phyloP scores from a whole-genome alignment of 257 asterid genomes.

The Solanum rostratum region DNA sequence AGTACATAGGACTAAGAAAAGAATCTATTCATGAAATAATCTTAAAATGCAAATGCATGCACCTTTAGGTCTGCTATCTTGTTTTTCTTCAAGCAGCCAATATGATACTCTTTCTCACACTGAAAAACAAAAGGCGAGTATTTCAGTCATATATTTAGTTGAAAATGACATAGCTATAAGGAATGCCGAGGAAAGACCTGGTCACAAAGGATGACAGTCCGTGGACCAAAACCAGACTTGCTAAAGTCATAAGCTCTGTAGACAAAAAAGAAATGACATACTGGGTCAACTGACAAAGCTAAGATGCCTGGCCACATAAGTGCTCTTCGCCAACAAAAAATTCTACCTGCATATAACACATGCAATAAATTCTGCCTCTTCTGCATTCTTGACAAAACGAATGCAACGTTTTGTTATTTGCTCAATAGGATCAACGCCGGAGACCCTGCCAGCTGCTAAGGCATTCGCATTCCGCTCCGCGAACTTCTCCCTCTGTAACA shows the following conservation, averaged over 20 bases:
- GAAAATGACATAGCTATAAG: neutral
- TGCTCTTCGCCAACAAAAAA: neutral
- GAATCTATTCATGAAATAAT: neutral
- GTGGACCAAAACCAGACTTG: slow-evolving; percentile 98
- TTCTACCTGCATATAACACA: slow-evolving; percentile 92
- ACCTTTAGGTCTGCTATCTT: slow-evolving; percentile 97
- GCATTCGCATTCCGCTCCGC: slow-evolving; percentile 77
- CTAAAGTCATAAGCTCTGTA: slow-evolving; percentile 94
- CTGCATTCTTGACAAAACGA: slow-evolving; percentile 78
- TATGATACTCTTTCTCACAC: slow-evolving; percentile 98
- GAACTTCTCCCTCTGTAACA: slow-evolving; percentile 75
- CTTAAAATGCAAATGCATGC: slow-evolving; percentile 4
- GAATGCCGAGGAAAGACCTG: slow-evolving; percentile 53
- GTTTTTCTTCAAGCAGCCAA: slow-evolving; percentile 89
- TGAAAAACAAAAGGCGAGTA: slow-evolving; percentile 19
- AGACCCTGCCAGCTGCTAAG: slow-evolving; percentile 85
- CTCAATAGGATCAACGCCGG: slow-evolving; percentile 63
- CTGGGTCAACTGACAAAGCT: neutral
- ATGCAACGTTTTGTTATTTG: slow-evolving; percentile 80
- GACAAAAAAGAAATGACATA: neutral
- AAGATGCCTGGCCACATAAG: neutral
- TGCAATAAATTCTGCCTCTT: slow-evolving; percentile 87
- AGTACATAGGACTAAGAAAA: neutral
- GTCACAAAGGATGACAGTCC: slow-evolving; percentile 91
- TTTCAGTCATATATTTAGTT: neutral